A percentile compares a stretch with the other conserved stretches of the same genome.
Evolutionary conservation across 176 grass and related monocot genomes (phyloP).

Genomic region (Phragmites australis): DNA sequence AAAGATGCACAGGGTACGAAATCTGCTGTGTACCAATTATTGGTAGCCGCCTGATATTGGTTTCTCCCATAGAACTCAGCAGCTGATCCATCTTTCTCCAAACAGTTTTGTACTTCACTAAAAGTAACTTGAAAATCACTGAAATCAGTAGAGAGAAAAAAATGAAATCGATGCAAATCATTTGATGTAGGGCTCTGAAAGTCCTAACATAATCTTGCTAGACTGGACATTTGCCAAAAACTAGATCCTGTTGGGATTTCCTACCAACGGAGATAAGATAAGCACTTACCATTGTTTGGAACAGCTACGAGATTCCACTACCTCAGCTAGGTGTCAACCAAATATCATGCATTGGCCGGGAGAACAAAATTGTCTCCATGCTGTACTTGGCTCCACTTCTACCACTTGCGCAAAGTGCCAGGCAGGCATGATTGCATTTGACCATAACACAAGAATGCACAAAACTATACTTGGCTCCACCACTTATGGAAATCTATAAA

Average conservation of each 20-base stretch:
- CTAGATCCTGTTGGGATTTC: not conserved
- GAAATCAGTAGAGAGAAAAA: not conserved
- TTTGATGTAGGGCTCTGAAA: not conserved
- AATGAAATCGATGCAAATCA: not conserved
- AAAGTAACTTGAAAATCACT: not conserved
- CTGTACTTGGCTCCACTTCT: slow-evolving; percentile 44
- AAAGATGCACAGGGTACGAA: not conserved
- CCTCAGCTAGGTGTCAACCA: slow-evolving; percentile 35
- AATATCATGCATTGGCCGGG: slow-evolving; percentile 18
- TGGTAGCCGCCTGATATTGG: not conserved
- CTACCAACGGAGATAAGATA: slow-evolving; percentile 20
- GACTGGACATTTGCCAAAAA: not conserved
- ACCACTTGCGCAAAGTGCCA: slow-evolving; percentile 39
- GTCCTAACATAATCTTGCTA: not conserved
- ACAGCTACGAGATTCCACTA: slow-evolving; percentile 40
- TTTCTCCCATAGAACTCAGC: not conserved
- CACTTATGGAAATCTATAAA: slow-evolving; percentile 50
- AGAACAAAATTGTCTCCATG: slow-evolving; percentile 30
- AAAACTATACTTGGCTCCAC: slow-evolving; percentile 52
- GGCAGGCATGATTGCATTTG: slow-evolving; percentile 44
- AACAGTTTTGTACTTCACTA: not conserved
- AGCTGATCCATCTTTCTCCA: not conserved
- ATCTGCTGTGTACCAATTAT: not conserved
- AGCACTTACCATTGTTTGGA: slow-evolving; percentile 19
- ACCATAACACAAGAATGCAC: slow-evolving; percentile 36